A percentile compares a stretch with the other conserved stretches of the same genome.
phyloP scores from a whole-genome alignment of 2,329 filamentous ascomycete genomes.

The Harringtonia lauricola region DNA sequence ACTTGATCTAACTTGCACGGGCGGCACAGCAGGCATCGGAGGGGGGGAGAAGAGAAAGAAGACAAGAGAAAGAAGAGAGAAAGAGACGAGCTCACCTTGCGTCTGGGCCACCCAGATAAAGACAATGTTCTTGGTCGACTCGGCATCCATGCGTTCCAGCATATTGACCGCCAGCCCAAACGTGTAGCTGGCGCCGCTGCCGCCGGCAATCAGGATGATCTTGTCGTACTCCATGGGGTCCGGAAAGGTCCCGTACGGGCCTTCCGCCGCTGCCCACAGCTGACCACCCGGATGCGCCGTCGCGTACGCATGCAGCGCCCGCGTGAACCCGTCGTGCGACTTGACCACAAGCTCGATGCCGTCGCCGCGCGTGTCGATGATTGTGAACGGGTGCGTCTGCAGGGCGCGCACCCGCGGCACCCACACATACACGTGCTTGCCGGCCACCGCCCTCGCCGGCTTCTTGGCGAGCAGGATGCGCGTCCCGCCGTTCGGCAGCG shows the following conservation, averaged over 20 bases:
- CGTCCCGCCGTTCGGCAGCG: conserved; percentile 42
- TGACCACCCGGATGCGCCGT: conserved; percentile 33
- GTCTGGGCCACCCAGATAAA: conserved; percentile 38
- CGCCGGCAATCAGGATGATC: conserved; percentile 48
- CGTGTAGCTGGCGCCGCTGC: conserved; percentile 49
- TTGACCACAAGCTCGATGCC: conserved; percentile 48
- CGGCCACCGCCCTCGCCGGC: conserved; percentile 33
- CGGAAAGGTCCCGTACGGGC: conserved; percentile 46
- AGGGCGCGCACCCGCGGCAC: conserved; percentile 43
- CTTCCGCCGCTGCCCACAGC: conserved; percentile 43
- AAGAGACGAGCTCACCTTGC: conserved; percentile 26
- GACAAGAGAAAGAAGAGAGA: not conserved
- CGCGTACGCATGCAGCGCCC: conserved; percentile 41
- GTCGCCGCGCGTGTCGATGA: conserved; percentile 36
- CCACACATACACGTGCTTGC: conserved; percentile 55
- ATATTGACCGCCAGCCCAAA: conserved; percentile 37
- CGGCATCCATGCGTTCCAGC: conserved; percentile 27
- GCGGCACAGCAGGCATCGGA: too few relatives aligned
- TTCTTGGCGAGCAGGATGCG: conserved; percentile 42
- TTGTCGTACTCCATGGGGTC: conserved; percentile 41
- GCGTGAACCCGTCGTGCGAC: conserved; percentile 48
- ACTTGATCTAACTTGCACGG: too few relatives aligned
- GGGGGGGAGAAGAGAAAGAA: too few relatives aligned
- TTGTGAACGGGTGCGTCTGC: conserved; percentile 55
- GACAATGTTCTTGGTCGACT: conserved; percentile 26